Evolutionary conservation across 2,329 filamentous ascomycete species (phyloP).

Genomic region (Penicillium fuscoglaucum): DNA sequence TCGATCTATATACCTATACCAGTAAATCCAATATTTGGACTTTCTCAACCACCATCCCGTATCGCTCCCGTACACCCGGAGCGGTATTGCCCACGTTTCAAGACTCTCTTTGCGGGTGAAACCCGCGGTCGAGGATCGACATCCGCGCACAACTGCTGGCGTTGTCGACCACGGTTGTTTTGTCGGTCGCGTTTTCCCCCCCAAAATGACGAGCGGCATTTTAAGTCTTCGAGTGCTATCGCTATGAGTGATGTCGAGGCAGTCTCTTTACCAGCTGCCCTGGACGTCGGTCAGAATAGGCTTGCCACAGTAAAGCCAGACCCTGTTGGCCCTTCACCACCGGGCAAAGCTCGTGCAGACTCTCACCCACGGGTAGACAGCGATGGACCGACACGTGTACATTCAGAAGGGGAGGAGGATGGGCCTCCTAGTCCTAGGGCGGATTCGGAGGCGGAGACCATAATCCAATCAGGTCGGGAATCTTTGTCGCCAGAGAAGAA

Average conservation of each 20-base stretch:
- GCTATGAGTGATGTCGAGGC: conserved; percentile 51
- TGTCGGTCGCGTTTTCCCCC: conserved; percentile 38
- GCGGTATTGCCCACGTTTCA: conserved; percentile 14
- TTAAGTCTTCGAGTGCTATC: conserved; percentile 43
- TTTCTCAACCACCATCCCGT: neutral
- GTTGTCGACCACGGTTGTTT: conserved; percentile 32
- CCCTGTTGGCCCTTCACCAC: conserved; percentile 25
- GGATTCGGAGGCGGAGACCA: conserved; percentile 52
- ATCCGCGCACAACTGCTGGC: conserved; percentile 38
- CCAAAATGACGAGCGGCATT: conserved; percentile 48
- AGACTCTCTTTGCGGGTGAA: conserved; percentile 12
- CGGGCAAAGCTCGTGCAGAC: conserved; percentile 22
- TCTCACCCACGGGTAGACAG: conserved; percentile 19
- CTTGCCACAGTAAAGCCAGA: conserved; percentile 36
- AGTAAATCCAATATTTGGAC: conserved; percentile 3
- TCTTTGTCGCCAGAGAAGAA: conserved; percentile 50
- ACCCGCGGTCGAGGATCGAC: conserved; percentile 34
- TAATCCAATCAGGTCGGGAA: conserved; percentile 50
- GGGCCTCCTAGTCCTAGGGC: conserved; percentile 42
- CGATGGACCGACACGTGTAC: conserved; percentile 27
- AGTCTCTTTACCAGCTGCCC: conserved; percentile 41
- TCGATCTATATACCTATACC: conserved; percentile 2
- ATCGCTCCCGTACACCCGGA: conserved; percentile 8
- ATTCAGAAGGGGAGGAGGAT: conserved; percentile 34
- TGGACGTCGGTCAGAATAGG: conserved; percentile 36